A percentile compares a stretch with the other conserved stretches of the same genome.
Evolutionary conservation across 1,284 basidiomycete species (phyloP).

Genomic region (Lentinula novae-zelandiae): DNA sequence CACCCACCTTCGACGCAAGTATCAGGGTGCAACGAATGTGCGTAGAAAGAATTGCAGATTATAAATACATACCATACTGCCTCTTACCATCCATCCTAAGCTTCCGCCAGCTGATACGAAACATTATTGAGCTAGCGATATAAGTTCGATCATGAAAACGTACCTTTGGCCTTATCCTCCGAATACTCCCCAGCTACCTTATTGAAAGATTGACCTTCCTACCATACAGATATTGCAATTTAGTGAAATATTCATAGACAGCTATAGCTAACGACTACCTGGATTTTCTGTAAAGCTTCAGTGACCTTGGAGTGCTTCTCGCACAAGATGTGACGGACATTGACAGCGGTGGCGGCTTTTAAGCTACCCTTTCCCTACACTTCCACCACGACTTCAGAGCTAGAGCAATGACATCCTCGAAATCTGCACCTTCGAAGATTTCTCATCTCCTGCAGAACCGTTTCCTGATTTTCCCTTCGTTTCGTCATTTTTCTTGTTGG

Average conservation of each 20-base stretch:
- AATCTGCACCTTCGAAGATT: conserved; percentile 12
- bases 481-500: conserved; percentile 9
- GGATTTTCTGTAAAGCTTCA: conserved; percentile 74
- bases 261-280: conserved; percentile 41
- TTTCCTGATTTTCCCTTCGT: conserved; percentile 13
- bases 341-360: conserved; percentile 76
- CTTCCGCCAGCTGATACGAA: conserved; percentile 66
- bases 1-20: conserved; percentile 32
- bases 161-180: conserved; percentile 85
- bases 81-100: conserved; percentile 80
- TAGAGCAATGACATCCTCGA: not conserved
- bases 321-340: conserved; percentile 83
- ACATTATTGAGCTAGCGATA: not conserved
- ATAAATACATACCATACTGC: conserved; percentile 61
- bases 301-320: conserved; percentile 78
- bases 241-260: conserved; percentile 8
- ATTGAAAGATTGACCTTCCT: conserved; percentile 76
- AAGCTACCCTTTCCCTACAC: conserved; percentile 24
- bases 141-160: conserved; percentile 8
- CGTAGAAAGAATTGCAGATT: not conserved
- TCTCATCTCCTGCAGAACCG: conserved; percentile 8
- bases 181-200: conserved; percentile 85
- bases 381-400: not conserved
- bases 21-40: no score
- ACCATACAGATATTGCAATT: conserved; percentile 11